Evolutionary conservation across 78 protist species (phyloP), one percentile per base, ranked within the genome.

Genomic region (Polysphondylium violaceum): DNA sequence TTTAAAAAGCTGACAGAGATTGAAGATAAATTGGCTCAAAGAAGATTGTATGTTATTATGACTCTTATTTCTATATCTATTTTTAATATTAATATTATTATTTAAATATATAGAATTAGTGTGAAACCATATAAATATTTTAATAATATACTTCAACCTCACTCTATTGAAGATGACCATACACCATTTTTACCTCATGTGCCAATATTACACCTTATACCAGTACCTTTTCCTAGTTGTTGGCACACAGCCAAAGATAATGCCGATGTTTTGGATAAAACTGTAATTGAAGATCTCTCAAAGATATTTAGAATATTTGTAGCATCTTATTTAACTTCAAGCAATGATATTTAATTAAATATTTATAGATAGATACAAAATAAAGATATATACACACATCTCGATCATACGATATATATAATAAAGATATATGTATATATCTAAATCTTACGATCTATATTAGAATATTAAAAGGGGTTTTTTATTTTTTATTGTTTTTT

Each of bases 231-330:
- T 41, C 89, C 89, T 36, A 64, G 43, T 27, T 36, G 41, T 55
- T 81, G 89, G 89, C 89, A 81, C 47, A 81, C 74, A 7, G 89
- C 21, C 14, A 65, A 72, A n/a, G 89, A 81, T 44, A 21, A 65
- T 14, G 14, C 23, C 21, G 19, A n/a, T 25, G 11, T 17, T 50
- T 12, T 81, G 1, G 89, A 81, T 68, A 25, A 35, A 35, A 68
- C 74, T 21, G 29, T 43, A 6, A 56, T 81, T 14, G 78, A 81
- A 38, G 89, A 81, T 68, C 5, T 81, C 35, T 65, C 69, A 11
- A 81, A 81, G 41, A 81, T 81, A 1, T 68, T 81, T 41, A 81
- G 55, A 29, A n/a, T 81, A 53, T 81, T 81, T 55, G 50, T 68
- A 35, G 71, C n/a, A n/a, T n/a, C n/a, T n/a, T n/a, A n/a, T n/a